A percentile compares a stretch with the other conserved stretches of the same genome.
These are phyloP conservation scores for Nakazawaea wyomingensis DNA, from an alignment of 805 yeast genomes.

Conservation along the genomic window DNA sequence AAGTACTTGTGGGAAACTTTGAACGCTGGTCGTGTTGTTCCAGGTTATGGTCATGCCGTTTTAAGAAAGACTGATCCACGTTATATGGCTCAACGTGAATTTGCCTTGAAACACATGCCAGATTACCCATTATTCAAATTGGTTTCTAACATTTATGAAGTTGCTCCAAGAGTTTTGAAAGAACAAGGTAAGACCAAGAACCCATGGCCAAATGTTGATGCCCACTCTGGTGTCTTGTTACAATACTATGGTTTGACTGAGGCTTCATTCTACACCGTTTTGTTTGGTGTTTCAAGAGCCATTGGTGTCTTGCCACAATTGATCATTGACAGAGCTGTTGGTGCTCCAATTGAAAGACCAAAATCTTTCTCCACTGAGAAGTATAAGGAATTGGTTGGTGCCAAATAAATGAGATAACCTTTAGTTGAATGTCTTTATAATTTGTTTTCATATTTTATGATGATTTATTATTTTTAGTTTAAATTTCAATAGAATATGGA, in stretches of 20 bases:
- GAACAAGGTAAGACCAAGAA: conserved; percentile 87
- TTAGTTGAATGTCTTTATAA: too few species aligned
- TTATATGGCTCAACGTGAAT: conserved; percentile 80
- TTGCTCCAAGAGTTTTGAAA: conserved; percentile 76
- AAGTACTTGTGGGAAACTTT: conserved; percentile 75
- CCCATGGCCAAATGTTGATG: conserved; percentile 92
- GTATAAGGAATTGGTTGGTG: conserved; percentile 69
- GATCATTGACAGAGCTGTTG: conserved; percentile 79
- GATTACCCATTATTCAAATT: conserved; percentile 75
- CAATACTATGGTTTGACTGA: conserved; percentile 84
- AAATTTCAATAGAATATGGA: too few species aligned
- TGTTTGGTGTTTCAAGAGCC: conserved; percentile 85
- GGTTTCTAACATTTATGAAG: conserved; percentile 72
- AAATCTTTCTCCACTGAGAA: conserved; percentile 92
- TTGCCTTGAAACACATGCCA: conserved; percentile 70
- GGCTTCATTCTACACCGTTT: conserved; percentile 78
- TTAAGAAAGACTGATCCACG: conserved; percentile 87
- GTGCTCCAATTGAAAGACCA: conserved; percentile 83
- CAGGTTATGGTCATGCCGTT: conserved; percentile 88
- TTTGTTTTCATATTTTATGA: too few species aligned
- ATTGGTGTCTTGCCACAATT: conserved; percentile 82
- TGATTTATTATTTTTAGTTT: too few species aligned
- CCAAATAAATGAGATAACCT: too few species aligned
- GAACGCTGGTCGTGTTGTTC: conserved; percentile 79
- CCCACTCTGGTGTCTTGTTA: conserved; percentile 80